Conservation (phyloP, 164 flowering plant species). For the Houttuynia cordata region DNA sequence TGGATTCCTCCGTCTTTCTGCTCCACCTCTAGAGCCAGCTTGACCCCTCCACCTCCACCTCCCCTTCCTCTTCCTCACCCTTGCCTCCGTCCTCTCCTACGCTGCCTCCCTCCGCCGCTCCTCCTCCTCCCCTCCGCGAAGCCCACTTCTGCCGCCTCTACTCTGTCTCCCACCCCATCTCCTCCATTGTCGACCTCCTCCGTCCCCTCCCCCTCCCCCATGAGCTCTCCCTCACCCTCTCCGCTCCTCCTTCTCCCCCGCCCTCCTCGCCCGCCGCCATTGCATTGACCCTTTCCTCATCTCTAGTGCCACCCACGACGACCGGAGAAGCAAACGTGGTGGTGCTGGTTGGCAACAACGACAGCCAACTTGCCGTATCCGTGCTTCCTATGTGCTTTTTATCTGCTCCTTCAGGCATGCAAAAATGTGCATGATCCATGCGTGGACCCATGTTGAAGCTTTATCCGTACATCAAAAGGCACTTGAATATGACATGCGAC, state of each 20-base stretch:
- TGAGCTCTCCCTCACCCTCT: slow-evolving; percentile 85
- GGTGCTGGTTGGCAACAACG: no score
- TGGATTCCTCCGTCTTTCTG: slow-evolving; percentile 67
- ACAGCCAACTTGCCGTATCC: no score
- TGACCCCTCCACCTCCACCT: slow-evolving; percentile 43
- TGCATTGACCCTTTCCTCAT: slow-evolving; percentile 69
- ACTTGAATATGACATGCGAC: no score
- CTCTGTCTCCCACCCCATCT: slow-evolving; percentile 80
- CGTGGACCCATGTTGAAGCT: no score
- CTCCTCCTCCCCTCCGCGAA: slow-evolving; percentile 52
- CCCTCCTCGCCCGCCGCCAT: slow-evolving; percentile 48
- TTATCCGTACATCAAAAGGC: no score
- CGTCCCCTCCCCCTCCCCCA: slow-evolving; percentile 77
- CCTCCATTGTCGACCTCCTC: slow-evolving; percentile 76
- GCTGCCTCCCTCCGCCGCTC: slow-evolving; percentile 37
- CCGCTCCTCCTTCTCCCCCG: slow-evolving; percentile 52
- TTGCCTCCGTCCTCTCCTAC: neutral
- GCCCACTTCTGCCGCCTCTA: slow-evolving; percentile 20
- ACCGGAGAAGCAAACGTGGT: no score
- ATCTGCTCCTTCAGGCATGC: no score
- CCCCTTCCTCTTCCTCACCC: neutral
- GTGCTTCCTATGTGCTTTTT: no score
- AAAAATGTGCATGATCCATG: no score
- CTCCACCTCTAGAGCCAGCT: slow-evolving; percentile 84
- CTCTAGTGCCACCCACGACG: slow-evolving; percentile 88